These are phyloP conservation scores for Fusarium virguliforme DNA, from an alignment of 2,329 filamentous ascomycete genomes.

Conservation along the genomic window DNA sequence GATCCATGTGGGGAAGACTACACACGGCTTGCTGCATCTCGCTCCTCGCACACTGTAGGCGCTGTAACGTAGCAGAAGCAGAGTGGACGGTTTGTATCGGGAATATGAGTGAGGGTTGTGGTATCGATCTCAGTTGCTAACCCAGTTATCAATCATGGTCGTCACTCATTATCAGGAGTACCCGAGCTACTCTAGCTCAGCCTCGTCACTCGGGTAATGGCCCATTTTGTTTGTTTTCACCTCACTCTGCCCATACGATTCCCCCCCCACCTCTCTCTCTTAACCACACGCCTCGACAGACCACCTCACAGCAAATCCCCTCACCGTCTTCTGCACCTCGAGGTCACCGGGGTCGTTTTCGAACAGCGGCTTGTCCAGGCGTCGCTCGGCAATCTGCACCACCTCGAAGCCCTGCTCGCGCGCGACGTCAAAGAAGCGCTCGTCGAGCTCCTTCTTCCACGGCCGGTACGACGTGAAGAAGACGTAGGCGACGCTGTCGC, in stretches of 20 bases:
- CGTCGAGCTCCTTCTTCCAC: conserved; percentile 88
- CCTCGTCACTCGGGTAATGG: not conserved
- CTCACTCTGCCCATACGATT: conserved; percentile 4
- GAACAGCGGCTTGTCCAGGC: conserved; percentile 90
- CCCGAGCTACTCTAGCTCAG: conserved; percentile 1
- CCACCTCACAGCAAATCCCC: conserved; percentile 83
- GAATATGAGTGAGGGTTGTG: not conserved
- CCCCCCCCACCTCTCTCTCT: not conserved
- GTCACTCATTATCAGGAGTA: conserved; percentile 37
- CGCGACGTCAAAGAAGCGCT: conserved; percentile 88
- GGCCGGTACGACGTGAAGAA: conserved; percentile 97
- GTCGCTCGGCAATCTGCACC: conserved; percentile 84
- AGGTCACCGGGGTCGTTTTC: conserved; percentile 90
- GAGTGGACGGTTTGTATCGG: conserved; percentile 21
- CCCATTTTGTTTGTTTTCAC: conserved; percentile 22
- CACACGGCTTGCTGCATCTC: conserved; percentile 31
- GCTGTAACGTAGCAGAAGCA: conserved; percentile 46
- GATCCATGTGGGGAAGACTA: conserved; percentile 45
- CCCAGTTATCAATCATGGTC: conserved; percentile 12
- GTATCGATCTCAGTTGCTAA: not conserved
- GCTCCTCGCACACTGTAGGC: conserved; percentile 19
- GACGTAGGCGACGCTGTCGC: conserved; percentile 79
- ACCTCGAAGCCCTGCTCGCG: conserved; percentile 80
- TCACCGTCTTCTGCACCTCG: conserved; percentile 85
- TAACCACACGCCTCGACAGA: conserved; percentile 55